Base-by-base conservation (phyloP, 768 basidiomycete genomes). In the Gelatoporia subvermispora region DNA sequence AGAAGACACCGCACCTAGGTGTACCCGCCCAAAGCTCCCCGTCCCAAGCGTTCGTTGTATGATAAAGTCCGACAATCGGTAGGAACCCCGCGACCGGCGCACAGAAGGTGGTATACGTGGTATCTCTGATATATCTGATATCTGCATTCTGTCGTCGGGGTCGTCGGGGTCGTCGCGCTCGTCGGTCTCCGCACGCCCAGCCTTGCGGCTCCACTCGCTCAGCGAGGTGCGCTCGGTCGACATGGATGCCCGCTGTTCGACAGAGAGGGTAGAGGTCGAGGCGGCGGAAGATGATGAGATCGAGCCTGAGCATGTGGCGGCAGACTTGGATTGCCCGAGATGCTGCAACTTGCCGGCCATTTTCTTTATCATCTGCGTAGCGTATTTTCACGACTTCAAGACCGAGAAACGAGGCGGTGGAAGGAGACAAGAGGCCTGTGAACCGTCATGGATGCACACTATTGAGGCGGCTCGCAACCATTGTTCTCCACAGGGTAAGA, bases 11-110 rank as follows among this genome's bases (percentile, higher is more conserved):
- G 45, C 61, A 90, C 90, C 90, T 35, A 93, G 72, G 67, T 92
- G 90, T 0, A 99, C 96, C n/a, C 93, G 80, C 1, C 96, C 96
- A 66, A 99, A 98, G 61, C 93, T 96, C 1, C 96, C 96, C 1
- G 93, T 97, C 0, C 96, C 95, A 43, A 93, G 65, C 13, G 88
- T 93, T 22, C 89, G 74, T 57, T 88, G 83, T 53, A 93, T 84
- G 54, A 82, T 77, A 55, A 92, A 93, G 62, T 93, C 90, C 37
- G 72, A 57, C 18, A 93, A 75, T 23, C 79, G 77, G 65, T 91
- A 92, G 16, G 74, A 75, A 21, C 82, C 86, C 56, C 80, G 83
- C 13, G 77, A 75, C 48, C 82, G 68, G 37, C 72, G 69, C 17
- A 68, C 57, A 40, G 70, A 64, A 21, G 67, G 62, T 13, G 69